These are phyloP conservation scores for Rosa chinensis DNA, from an alignment of 306 rosid genomes.

Conservation along the genomic window DNA sequence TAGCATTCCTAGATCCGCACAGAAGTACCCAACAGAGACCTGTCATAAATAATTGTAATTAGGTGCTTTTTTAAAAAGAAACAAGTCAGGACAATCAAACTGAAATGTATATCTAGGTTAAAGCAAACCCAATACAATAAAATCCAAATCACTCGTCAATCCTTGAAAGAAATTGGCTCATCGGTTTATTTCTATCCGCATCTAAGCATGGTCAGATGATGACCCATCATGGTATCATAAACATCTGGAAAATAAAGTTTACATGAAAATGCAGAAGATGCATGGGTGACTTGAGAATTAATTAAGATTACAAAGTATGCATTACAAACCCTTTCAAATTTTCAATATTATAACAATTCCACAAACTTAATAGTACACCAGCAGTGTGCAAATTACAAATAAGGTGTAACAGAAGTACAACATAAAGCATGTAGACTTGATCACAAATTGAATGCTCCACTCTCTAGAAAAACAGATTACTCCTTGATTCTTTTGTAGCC, in stretches of 20 bases:
- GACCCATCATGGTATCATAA: background rate
- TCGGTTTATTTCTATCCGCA: background rate
- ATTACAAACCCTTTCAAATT: background rate
- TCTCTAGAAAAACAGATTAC: background rate
- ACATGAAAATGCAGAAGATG: background rate
- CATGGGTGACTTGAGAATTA: background rate
- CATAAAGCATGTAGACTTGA: background rate
- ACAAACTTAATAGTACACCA: background rate
- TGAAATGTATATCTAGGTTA: background rate
- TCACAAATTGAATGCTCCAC: background rate
- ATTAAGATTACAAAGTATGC: background rate
- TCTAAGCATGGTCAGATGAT: constrained; percentile 7
- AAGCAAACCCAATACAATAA: background rate
- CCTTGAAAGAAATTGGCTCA: background rate
- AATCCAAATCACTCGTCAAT: constrained; percentile 5
- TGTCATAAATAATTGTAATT: constrained; percentile 18
- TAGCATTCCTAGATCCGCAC: constrained; percentile 48
- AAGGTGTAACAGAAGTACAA: background rate
- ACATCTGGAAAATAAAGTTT: background rate
- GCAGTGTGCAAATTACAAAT: background rate
- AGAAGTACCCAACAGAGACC: constrained; percentile 52
- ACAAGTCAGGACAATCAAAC: background rate
- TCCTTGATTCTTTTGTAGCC: background rate
- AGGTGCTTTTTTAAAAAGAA: background rate
- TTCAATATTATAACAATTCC: background rate